Evolutionary conservation across 257 asterid genomes (phyloP), one percentile per base, ranked within the genome.

Genomic region (Craterostigma plantagineum): DNA sequence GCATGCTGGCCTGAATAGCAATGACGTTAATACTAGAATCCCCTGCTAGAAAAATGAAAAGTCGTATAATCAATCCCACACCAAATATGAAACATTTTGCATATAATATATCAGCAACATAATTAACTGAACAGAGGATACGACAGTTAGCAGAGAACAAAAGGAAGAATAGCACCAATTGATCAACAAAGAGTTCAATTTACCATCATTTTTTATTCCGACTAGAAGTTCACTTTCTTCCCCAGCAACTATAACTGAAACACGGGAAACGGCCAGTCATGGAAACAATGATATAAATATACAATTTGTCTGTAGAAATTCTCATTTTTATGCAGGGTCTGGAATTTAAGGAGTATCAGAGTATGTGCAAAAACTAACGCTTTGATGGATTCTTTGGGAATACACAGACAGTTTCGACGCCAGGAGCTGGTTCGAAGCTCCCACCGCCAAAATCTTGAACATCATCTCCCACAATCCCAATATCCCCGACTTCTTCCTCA

Each of bases 121-220:
- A 23, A 23, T 6, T 23, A 23, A 23, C 4, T 23, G 30, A 23
- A 23, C 30, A 23, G 30, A 23, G 30, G 6, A 23, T 23, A 23
- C 6, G 6, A 23, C 30, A 23, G 4, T 23, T 23, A 23, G 30
- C 30, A 23, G n/a, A n/a, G n/a, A 23, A 23, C 30, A 23, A 6
- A 23, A 23, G 30, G 30, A 23, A 23, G 30, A 23, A 23, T 23
- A 23, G 30, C 2, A 23, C 6, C 4, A 23, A 23, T 23, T 6
- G 30, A 23, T 23, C 30, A 23, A 6, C 30, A 23, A 2, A 23
- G 6, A 23, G 30, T 23, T 36, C 3, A 45, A 23, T 57, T 50
- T 83, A 90, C 99, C 96, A n/a, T 77, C 91, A 59, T 90, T 77
- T 67, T 80, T 75, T 16, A 90, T 49, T 54, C 99, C 99, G 68